Conservation (phyloP, 306 rosid genomes). For the Medicago truncatula region DNA sequence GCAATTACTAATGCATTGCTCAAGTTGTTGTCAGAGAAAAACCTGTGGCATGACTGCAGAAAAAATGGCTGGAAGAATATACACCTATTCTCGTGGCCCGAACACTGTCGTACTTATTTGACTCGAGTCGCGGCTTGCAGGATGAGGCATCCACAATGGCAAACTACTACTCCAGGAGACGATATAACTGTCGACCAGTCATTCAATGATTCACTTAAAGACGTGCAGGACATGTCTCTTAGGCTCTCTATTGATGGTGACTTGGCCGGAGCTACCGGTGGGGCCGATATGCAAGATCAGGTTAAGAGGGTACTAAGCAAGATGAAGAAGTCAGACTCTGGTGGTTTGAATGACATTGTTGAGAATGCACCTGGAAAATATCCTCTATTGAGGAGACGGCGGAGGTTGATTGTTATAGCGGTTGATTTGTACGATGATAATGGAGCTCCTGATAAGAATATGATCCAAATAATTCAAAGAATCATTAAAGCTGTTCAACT, state of each 20-base stretch:
- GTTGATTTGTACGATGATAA: slow-evolving; percentile 35
- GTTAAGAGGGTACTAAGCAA: slow-evolving; percentile 44
- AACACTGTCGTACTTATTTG: slow-evolving; percentile 48
- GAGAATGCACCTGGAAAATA: slow-evolving; percentile 43
- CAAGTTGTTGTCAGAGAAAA: slow-evolving; percentile 46
- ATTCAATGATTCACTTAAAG: slow-evolving; percentile 44
- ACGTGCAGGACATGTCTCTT: slow-evolving; percentile 50
- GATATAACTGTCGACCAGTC: slow-evolving; percentile 35
- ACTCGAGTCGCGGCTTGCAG: slow-evolving; percentile 49
- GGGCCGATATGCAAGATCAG: slow-evolving; percentile 41
- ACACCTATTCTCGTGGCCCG: slow-evolving; percentile 50
- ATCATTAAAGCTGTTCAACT: slow-evolving; percentile 43
- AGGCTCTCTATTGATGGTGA: slow-evolving; percentile 50
- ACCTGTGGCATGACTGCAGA: slow-evolving; percentile 47
- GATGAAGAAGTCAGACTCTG: slow-evolving; percentile 39
- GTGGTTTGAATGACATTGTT: slow-evolving; percentile 27
- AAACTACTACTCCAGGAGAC: slow-evolving; percentile 41
- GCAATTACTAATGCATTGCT: slow-evolving; percentile 47
- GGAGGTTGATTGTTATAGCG: slow-evolving; percentile 45
- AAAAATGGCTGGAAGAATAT: slow-evolving; percentile 51
- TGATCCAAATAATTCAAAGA: slow-evolving; percentile 38
- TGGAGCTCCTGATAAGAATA: slow-evolving; percentile 38
- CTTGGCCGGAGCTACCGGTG: slow-evolving; percentile 22
- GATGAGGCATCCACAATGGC: slow-evolving; percentile 54
- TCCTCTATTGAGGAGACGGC: slow-evolving; percentile 41